These are phyloP conservation scores for Metschnikowia gelsemii DNA, from an alignment of 805 yeast genomes.

Conservation along the genomic window DNA sequence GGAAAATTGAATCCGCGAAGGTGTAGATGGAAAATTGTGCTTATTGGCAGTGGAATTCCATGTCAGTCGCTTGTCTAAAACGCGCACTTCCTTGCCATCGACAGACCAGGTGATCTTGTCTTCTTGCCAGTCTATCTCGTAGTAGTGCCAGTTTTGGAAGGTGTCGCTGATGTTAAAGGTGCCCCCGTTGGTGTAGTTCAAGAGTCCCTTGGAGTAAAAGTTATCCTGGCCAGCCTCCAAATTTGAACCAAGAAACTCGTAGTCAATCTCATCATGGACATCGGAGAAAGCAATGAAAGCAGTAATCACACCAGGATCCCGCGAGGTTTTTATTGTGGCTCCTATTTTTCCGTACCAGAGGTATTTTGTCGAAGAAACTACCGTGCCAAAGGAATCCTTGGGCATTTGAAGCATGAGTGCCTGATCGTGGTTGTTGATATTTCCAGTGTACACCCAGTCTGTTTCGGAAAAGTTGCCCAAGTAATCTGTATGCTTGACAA, in stretches of 20 bases:
- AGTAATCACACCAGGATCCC: constrained; percentile 75
- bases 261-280: constrained; percentile 89
- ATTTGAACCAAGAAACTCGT: constrained; percentile 79
- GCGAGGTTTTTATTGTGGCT: constrained; percentile 70
- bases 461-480: constrained; percentile 68
- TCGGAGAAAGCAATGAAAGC: constrained; percentile 81
- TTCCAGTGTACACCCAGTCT: constrained; percentile 73
- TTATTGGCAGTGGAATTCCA: constrained; percentile 58
- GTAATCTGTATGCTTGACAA: constrained; percentile 38
- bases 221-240: constrained; percentile 69
- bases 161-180: constrained; percentile 51
- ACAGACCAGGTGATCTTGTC: constrained; percentile 68
- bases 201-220: constrained; percentile 72
- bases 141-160: constrained; percentile 67
- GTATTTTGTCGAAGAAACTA: constrained; percentile 72
- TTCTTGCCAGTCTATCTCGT: constrained; percentile 79
- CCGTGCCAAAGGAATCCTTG: constrained; percentile 69
- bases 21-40: constrained; percentile 70
- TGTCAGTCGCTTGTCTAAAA: constrained; percentile 58
- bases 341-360: constrained; percentile 86
- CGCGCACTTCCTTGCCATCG: constrained; percentile 68
- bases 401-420: constrained; percentile 75
- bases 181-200: constrained; percentile 62
- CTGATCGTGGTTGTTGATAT: constrained; percentile 49
- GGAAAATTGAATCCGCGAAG: constrained; percentile 68